Conservation (phyloP, 768 basidiomycete species). For the Pholiota conissans region DNA sequence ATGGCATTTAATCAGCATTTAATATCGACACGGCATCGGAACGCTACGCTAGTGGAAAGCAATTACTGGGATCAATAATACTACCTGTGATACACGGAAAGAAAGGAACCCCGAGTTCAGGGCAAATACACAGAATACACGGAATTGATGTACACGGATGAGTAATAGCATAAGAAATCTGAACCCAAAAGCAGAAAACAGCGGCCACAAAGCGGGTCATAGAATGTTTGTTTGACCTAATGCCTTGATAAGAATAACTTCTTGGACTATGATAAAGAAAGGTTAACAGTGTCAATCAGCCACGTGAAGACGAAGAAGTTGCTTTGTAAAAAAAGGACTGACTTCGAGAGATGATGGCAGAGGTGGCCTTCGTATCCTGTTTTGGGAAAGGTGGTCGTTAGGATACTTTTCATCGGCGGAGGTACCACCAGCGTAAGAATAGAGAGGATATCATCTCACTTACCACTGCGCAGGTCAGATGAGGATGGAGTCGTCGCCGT, state of each 20-base stretch:
- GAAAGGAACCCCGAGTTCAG: background rate
- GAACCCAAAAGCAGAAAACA: background rate
- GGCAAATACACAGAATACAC: background rate
- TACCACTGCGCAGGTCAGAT: conserved; percentile 61
- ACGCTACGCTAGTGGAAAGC: no score
- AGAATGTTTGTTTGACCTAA: conserved; percentile 34
- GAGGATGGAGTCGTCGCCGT: conserved; percentile 48
- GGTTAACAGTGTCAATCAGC: background rate
- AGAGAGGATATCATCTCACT: conserved; percentile 20
- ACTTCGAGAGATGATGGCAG: conserved; percentile 49
- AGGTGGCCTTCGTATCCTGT: conserved; percentile 48
- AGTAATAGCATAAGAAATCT: background rate
- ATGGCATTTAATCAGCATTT: no score
- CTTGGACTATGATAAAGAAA: conserved; percentile 28
- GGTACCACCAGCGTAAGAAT: background rate
- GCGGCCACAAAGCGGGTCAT: conserved; percentile 17
- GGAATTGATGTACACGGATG: conserved; percentile 4
- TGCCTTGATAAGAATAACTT: conserved; percentile 34
- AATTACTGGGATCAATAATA: no score
- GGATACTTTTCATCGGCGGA: conserved; percentile 8
- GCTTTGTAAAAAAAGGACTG: conserved; percentile 17
- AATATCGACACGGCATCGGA: no score
- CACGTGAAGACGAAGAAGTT: background rate
- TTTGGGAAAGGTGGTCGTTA: conserved; percentile 13
- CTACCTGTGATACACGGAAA: background rate